Base-by-base conservation (phyloP, 805 yeast species). In the Candida sonorensis region DNA sequence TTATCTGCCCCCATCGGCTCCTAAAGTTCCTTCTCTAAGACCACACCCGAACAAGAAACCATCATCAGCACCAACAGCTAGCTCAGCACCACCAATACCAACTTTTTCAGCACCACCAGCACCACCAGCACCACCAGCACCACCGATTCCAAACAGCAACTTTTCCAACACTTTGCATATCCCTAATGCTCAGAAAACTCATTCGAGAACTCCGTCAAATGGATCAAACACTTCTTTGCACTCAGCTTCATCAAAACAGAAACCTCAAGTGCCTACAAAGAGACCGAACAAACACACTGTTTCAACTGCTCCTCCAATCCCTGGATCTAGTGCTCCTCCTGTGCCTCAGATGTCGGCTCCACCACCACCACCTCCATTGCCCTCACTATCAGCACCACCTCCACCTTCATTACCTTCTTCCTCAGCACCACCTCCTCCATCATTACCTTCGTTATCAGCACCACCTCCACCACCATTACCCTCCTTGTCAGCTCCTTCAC, bases 301-400 rank as follows among this genome's bases (percentile, higher is more conserved):
- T 23, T 41, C 42, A n/a, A 34, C 33, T 3, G 43, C 55, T 5
- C 54, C 62, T 9, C 35, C 60, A 14, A 24, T 42, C 15, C 38
- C 41, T 10, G 26, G 29, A 9, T 15, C 29, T 21, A 45, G 51
- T 13, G 53, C 57, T 5, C 42, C 46, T 7, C 30, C 36, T 7
- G 46, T 44, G 11, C 49, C 56, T 10, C 40, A n/a, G n/a, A n/a
- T n/a, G n/a, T n/a, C 46, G 4, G 14, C 38, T 12, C 41, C 45
- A 8, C 26, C 25, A 20, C 12, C 14, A 22, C 30, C 35, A 12
- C 13, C 41, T 17, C 35, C 44, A 8, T 19, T 21, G 18, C 26
- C 30, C 15, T 36, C 37, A 10, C 28, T 33, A 23, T 8, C 31
- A 17, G 41, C 41, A 5, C 26, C 36, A 10, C 30, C 42, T 19